These are phyloP conservation scores for Perkinsus marinus DNA, from an alignment of 169 alveolate species.

Conservation along the genomic window DNA sequence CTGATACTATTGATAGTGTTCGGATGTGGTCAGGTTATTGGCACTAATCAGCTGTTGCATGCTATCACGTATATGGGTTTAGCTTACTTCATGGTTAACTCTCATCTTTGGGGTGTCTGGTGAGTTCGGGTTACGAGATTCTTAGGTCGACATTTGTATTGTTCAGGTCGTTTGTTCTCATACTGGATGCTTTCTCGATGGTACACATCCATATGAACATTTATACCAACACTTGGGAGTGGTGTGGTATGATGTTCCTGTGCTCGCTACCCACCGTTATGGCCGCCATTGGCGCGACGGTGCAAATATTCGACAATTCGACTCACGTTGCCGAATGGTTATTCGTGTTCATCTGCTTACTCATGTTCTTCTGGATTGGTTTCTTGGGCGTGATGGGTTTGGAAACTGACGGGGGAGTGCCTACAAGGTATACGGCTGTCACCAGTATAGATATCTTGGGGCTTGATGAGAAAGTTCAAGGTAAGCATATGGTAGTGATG, in stretches of 20 bases:
- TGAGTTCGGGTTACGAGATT: neutral
- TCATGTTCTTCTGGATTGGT: neutral
- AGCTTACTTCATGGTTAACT: neutral
- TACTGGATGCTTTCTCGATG: neutral
- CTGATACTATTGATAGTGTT: neutral
- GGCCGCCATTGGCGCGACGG: neutral
- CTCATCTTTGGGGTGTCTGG: neutral
- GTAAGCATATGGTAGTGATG: no score
- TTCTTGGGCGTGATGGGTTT: neutral
- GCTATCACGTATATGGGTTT: neutral
- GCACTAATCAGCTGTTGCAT: neutral
- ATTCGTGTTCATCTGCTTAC: neutral
- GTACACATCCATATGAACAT: neutral
- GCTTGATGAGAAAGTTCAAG: neutral
- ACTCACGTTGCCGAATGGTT: neutral
- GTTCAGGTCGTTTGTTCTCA: neutral
- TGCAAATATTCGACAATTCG: neutral
- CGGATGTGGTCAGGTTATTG: neutral
- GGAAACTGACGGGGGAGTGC: neutral
- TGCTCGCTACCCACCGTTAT: neutral
- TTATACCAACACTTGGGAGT: neutral
- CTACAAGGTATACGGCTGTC: neutral
- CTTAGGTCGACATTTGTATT: neutral
- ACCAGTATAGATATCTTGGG: neutral
- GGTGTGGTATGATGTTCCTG: neutral